These are phyloP conservation scores for Suillus discolor DNA, from an alignment of 768 basidiomycete species.

Conservation along the genomic window DNA sequence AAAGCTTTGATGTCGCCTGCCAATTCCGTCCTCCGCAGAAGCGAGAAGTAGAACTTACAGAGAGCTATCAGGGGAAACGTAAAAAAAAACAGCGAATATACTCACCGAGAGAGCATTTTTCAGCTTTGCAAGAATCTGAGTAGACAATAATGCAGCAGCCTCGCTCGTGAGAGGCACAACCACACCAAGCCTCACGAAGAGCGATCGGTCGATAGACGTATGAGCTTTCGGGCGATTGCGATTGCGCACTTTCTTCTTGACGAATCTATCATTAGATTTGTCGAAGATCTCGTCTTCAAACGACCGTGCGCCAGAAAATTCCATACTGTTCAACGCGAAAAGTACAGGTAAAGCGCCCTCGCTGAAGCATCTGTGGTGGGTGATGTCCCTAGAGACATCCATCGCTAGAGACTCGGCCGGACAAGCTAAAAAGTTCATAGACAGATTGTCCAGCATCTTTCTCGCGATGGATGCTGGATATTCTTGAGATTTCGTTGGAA, in stretches of 20 bases:
- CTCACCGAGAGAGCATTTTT: slow-evolving; percentile 33
- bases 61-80: not conserved
- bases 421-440: slow-evolving; percentile 25
- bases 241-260: slow-evolving; percentile 21
- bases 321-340: slow-evolving; percentile 15
- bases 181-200: slow-evolving; percentile 32
- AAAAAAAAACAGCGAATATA: not conserved
- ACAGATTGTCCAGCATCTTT: slow-evolving; percentile 29
- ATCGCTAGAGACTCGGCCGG: slow-evolving; percentile 20
- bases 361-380: slow-evolving; percentile 23
- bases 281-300: slow-evolving; percentile 7
- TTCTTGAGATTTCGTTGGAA: slow-evolving; percentile 29
- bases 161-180: slow-evolving; percentile 26
- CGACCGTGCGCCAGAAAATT: not conserved
- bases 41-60: slow-evolving; percentile 28
- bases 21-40: slow-evolving; percentile 20
- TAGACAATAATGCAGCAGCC: slow-evolving; percentile 20
- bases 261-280: slow-evolving; percentile 11
- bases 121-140: slow-evolving; percentile 26
- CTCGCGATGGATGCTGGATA: slow-evolving; percentile 23
- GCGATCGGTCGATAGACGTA: slow-evolving; percentile 25
- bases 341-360: slow-evolving; percentile 28
- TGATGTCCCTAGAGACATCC: slow-evolving; percentile 16
- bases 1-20: slow-evolving; percentile 5
- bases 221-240: slow-evolving; percentile 16